Evolutionary conservation across 768 basidiomycete species (phyloP), one percentile per base, ranked within the genome.

Genomic region (Antrodiella citrinella): DNA sequence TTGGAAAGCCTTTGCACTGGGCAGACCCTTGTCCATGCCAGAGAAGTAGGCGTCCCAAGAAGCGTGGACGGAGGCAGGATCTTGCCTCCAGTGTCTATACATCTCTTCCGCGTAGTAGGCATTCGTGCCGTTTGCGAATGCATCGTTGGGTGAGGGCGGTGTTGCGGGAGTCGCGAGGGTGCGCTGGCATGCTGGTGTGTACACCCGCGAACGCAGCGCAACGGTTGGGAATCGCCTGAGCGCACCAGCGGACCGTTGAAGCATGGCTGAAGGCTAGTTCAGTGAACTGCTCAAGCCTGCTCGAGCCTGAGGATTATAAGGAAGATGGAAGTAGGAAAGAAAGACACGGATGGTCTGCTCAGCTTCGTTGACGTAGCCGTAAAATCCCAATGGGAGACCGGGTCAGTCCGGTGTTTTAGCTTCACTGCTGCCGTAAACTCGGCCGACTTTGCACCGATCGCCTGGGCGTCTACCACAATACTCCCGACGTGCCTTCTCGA

Each of bases 41-140:
- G 84, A 78, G 64, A 99, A 99, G 71, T 99, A 99, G 47, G 83
- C 78, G 53, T 86, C 78, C 96, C 96, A 99, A 3, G 93, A 96
- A 0, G 80, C 74, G 71, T 99, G 96, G 0, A 99, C 96, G 19
- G 88, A 85, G 54, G 80, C 77, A 40, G 92, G 90, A 68, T 99
- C 91, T 70, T 89, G 77, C 66, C 77, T 79, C 91, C 90, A 92
- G 58, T 85, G 81, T 57, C 82, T 80, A 70, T 95, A 97, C 95
- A 97, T 97, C 68, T 95, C 91, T 60, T 90, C 94, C 18, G 86
- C 87, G 64, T 98, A 98, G 72, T 95, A 93, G 20, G 91, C 76
- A 69, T 96, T 97, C 39, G 87, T 93, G 39, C 92, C 93, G 51
- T 91, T 95, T 11, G 93, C 94, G 65, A 97, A 96, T 5, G 77